phyloP scores from a whole-genome alignment of 495 filamentous ascomycete species.

The Penicillium manginii region DNA sequence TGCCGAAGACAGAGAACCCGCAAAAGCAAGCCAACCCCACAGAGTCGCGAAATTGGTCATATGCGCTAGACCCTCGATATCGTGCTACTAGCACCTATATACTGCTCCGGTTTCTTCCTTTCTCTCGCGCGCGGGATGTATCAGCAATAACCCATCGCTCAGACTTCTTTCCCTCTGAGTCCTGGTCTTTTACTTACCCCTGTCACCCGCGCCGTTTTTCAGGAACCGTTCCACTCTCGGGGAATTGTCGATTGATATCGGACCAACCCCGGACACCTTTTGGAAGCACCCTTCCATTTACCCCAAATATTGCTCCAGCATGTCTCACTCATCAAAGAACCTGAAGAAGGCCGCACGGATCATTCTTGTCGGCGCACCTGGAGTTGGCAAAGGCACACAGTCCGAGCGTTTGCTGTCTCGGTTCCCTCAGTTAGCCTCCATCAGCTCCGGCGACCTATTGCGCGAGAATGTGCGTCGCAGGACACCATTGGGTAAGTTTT shows the following conservation, averaged over 20 bases:
- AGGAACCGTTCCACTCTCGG: constrained; percentile 12
- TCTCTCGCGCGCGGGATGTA: constrained; percentile 9
- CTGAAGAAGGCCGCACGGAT: constrained; percentile 85
- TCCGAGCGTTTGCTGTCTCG: constrained; percentile 82
- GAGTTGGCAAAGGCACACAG: constrained; percentile 91
- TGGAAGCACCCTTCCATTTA: neutral
- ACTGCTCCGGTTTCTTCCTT: constrained; percentile 2
- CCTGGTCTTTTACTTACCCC: constrained; percentile 1
- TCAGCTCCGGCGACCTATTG: constrained; percentile 92
- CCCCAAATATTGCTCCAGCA: constrained; percentile 10
- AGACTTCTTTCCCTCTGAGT: neutral
- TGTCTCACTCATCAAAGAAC: constrained; percentile 42
- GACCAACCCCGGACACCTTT: constrained; percentile 6
- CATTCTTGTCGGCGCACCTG: constrained; percentile 94
- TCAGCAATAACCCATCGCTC: constrained; percentile 13
- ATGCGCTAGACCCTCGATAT: constrained; percentile 13
- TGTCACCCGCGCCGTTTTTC: constrained; percentile 10
- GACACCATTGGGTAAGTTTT: constrained; percentile 76
- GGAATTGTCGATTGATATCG: constrained; percentile 13
- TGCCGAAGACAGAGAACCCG: constrained; percentile 36
- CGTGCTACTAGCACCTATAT: constrained; percentile 6
- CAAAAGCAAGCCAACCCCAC: constrained; percentile 25
- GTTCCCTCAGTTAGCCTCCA: constrained; percentile 86
- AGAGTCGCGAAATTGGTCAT: constrained; percentile 23
- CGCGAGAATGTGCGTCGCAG: constrained; percentile 87